These are phyloP conservation scores for Aspergillus heteromorphus DNA, from an alignment of 495 filamentous ascomycete genomes.

Conservation along the genomic window DNA sequence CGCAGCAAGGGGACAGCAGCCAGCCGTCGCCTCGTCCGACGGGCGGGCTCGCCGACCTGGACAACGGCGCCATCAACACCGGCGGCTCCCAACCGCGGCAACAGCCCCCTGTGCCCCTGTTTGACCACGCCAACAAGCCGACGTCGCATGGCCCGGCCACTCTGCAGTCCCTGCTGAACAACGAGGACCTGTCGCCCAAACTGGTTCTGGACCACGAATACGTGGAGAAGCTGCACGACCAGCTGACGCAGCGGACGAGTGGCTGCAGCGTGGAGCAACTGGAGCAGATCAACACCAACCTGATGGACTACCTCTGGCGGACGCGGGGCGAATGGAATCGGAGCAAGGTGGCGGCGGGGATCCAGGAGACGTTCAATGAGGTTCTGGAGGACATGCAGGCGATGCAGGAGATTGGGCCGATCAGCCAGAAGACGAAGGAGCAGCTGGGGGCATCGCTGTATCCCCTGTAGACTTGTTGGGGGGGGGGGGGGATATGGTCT, in stretches of 20 bases:
- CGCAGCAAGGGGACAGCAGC: conserved; percentile 39
- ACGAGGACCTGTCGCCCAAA: conserved; percentile 35
- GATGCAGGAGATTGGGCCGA: conserved; percentile 51
- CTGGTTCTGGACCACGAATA: conserved; percentile 54
- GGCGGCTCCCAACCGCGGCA: conserved; percentile 38
- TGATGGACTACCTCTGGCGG: conserved; percentile 88
- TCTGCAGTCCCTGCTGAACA: conserved; percentile 42
- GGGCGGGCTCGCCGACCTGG: conserved; percentile 18
- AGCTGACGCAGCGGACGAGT: conserved; percentile 59
- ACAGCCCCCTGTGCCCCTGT: conserved; percentile 45
- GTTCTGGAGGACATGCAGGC: conserved; percentile 74
- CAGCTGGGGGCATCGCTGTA: conserved; percentile 26
- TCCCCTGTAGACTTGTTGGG: conserved; percentile 6
- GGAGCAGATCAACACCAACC: conserved; percentile 82
- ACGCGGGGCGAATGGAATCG: conserved; percentile 75
- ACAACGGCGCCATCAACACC: conserved; percentile 26
- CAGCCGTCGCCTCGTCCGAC: conserved; percentile 28
- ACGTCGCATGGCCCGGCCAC: conserved; percentile 23
- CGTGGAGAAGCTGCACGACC: conserved; percentile 50
- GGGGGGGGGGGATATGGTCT: no score
- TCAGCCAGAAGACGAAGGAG: conserved; percentile 37
- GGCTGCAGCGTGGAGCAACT: conserved; percentile 89
- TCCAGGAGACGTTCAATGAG: conserved; percentile 68
- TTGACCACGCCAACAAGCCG: conserved; percentile 32
- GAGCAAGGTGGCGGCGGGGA: conserved; percentile 55